These are phyloP conservation scores for Xylaria flabelliformis DNA, from an alignment of 495 filamentous ascomycete genomes.

Conservation along the genomic window DNA sequence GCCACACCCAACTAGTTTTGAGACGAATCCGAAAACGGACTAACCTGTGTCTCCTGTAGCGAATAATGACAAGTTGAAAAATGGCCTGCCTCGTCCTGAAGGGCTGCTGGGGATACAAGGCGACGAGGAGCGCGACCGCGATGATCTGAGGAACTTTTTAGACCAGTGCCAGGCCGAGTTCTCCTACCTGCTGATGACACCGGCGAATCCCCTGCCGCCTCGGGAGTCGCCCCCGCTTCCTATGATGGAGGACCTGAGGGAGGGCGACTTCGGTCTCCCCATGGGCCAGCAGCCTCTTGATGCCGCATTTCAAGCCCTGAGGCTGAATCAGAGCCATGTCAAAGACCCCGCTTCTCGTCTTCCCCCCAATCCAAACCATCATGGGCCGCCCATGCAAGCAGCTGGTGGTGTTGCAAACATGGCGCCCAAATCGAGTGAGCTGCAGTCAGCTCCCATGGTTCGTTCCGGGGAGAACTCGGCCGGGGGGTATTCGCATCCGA, in stretches of 20 bases:
- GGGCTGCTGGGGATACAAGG: conserved; percentile 37
- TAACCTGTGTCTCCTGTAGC: conserved; percentile 31
- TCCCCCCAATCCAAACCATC: conserved; percentile 62
- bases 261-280: conserved; percentile 51
- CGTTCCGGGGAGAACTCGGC: conserved; percentile 48
- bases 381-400: conserved; percentile 54
- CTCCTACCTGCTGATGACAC: conserved; percentile 69
- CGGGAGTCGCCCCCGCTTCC: conserved; percentile 59
- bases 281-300: conserved; percentile 44
- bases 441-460: conserved; percentile 52
- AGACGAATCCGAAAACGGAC: background rate
- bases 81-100: conserved; percentile 36
- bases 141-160: conserved; percentile 66
- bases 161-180: conserved; percentile 69
- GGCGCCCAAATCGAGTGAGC: conserved; percentile 46
- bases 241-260: conserved; percentile 55
- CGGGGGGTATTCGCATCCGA: conserved; percentile 39
- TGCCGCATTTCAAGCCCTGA: conserved; percentile 40
- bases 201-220: conserved; percentile 66
- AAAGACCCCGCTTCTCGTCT: conserved; percentile 50
- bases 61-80: conserved; percentile 35
- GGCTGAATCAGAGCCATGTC: conserved; percentile 51
- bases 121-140: conserved; percentile 60
- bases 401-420: conserved; percentile 42
- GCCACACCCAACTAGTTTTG: conserved; percentile 13